Evolutionary conservation across 257 asterid species (phyloP).

Genomic region (Solanum ossicruentum): DNA sequence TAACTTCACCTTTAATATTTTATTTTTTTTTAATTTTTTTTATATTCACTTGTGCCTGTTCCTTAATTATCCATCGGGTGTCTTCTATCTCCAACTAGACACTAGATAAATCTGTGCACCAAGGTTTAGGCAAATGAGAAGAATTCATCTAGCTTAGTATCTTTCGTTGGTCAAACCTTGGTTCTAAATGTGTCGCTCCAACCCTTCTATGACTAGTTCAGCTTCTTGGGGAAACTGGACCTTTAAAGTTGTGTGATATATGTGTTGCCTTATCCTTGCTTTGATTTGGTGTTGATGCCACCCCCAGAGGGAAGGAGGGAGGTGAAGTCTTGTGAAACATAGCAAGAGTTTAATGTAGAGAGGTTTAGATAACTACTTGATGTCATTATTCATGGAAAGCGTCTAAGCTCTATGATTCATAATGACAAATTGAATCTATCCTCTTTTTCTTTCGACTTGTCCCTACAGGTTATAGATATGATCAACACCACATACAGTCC

Average conservation of each 20-base stretch:
- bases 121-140: not conserved
- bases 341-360: not conserved
- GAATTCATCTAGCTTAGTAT: not conserved
- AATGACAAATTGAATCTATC: not conserved
- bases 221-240: not conserved
- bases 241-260: not conserved
- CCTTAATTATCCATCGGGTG: not conserved
- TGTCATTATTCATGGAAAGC: not conserved
- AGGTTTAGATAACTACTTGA: not conserved
- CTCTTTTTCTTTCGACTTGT: not conserved
- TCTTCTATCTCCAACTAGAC: not conserved
- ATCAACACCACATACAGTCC: not conserved
- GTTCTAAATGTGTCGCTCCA: not conserved
- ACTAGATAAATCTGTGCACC: not conserved
- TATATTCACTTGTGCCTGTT: no score
- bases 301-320: not conserved
- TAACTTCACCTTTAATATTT: not conserved
- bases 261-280: not conserved
- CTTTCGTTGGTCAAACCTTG: not conserved
- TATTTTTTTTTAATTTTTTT: no score
- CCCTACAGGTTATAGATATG: not conserved
- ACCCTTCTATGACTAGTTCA: not conserved
- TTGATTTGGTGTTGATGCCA: not conserved
- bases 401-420: not conserved
- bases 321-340: not conserved